Evolutionary conservation across 495 filamentous ascomycete genomes (phyloP).

Genomic region (Friedmanniomyces endolithicus): DNA sequence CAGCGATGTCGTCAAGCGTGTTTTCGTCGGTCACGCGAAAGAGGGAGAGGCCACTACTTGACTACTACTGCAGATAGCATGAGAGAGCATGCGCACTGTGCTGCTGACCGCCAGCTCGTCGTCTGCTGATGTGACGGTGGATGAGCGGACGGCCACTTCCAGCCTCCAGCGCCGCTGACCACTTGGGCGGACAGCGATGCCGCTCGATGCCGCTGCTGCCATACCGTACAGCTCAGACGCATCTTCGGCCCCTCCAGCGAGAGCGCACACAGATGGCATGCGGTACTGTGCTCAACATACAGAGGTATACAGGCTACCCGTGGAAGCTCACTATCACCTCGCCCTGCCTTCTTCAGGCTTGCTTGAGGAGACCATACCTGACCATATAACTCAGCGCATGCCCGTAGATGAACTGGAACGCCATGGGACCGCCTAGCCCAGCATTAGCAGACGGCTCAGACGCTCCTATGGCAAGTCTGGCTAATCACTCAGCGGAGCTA

Average conservation of each 20-base stretch:
- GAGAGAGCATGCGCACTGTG: not conserved
- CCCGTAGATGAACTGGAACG: conserved; percentile 10
- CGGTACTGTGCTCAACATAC: no score
- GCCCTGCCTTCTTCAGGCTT: not conserved
- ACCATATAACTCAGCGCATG: conserved; percentile 7
- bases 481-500: not conserved
- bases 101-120: not conserved
- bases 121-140: not conserved
- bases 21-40: not conserved
- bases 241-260: no score
- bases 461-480: not conserved
- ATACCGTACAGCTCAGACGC: not conserved
- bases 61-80: no score
- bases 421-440: conserved; percentile 8
- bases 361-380: not conserved
- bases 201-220: not conserved
- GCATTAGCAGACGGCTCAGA: not conserved
- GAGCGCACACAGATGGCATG: no score
- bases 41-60: no score
- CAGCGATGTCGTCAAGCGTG: conserved; percentile 5
- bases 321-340: no score
- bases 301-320: no score
- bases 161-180: not conserved
- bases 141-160: not conserved
- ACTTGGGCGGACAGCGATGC: no score